phyloP scores from a whole-genome alignment of 371 early-diverging fungal species.

The Rhizopus stolonifer region DNA sequence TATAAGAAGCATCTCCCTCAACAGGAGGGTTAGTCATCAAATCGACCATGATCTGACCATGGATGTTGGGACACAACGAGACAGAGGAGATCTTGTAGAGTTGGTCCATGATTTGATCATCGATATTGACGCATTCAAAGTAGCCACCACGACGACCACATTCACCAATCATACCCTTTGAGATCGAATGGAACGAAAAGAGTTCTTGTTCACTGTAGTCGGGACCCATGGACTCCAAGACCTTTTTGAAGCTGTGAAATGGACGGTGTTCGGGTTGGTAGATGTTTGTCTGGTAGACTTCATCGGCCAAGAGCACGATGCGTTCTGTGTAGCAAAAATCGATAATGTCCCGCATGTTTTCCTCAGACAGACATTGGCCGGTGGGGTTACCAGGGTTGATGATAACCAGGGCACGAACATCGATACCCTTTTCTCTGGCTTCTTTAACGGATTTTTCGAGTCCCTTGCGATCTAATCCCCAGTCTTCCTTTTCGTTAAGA shows the following conservation, averaged over 20 bases:
- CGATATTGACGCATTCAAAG: constrained; percentile 89
- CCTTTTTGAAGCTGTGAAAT: constrained; percentile 95
- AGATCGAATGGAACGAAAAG: constrained; percentile 94
- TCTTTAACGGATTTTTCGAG: constrained; percentile 61
- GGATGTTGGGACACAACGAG: constrained; percentile 88
- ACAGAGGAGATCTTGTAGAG: constrained; percentile 94
- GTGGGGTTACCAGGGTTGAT: constrained; percentile 99
- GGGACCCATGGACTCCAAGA: constrained; percentile 53
- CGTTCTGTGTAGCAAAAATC: constrained; percentile 81
- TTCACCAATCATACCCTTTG: constrained; percentile 98
- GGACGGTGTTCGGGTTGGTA: constrained; percentile 80
- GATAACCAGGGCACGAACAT: constrained; percentile 92
- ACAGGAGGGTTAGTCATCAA: constrained; percentile 94
- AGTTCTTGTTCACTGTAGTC: constrained; percentile 71
- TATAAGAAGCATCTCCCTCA: constrained; percentile 76
- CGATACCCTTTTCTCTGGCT: constrained; percentile 72
- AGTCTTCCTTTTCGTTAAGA: constrained; percentile 81
- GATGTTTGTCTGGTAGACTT: constrained; percentile 96
- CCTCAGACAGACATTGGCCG: constrained; percentile 82
- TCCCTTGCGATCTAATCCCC: constrained; percentile 75
- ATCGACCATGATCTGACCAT: constrained; percentile 86
- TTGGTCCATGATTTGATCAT: constrained; percentile 72
- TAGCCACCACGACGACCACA: constrained; percentile 98
- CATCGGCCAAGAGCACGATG: constrained; percentile 91
- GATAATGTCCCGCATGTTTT: constrained; percentile 86